Evolutionary conservation across 2,329 filamentous ascomycete species (phyloP), one percentile per base, ranked within the genome.

Genomic region (Monosporascus cannonballus): DNA sequence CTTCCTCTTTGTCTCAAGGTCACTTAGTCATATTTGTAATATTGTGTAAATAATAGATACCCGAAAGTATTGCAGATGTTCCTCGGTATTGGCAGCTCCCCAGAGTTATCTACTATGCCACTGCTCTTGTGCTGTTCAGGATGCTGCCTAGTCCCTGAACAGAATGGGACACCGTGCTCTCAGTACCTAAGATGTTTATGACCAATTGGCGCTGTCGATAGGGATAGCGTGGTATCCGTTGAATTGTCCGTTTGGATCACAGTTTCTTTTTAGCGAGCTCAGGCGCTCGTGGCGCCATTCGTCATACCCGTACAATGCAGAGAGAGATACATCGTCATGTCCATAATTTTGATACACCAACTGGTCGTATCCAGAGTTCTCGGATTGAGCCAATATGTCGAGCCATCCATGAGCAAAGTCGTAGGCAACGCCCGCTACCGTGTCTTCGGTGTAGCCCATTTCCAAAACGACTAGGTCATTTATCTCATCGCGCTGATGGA

Each of bases 331-430:
- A 8, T 74, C 67, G 1, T 77, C 77, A 49, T 71, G 71, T 0
- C 76, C 78, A 57, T 80, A 82, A 63, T 82, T 81, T 49, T 79
- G 69, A 52, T 81, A 79, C 51, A 71, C 65, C 48, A 71, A 42
- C 34, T 67, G 59, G 1, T 59, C 51, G 24, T 63, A 52, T 3
- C 69, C 73, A 48, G 61, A 71, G 0, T 63, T 68, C 9, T 63
- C 53, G 24, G 20, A 47, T 18, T 3, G 18, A 9, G n/a, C 48
- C n/a, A 55, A 5, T 17, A 42, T 42, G 3, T 42, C 34, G 6
- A 53, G 47, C 17, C 45, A 24, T 14, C 14, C 39, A 5, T 45
- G 37, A 14, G 39, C 48, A 11, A 27, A 53, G 42, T 18, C 25
- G 39, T 50, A 18, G 5, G 25, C 39, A 11, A 47, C 51, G 39